Evolutionary conservation across 768 basidiomycete genomes (phyloP), one percentile per base, ranked within the genome.

Genomic region (Rhodotorula sphaerocarpa): DNA sequence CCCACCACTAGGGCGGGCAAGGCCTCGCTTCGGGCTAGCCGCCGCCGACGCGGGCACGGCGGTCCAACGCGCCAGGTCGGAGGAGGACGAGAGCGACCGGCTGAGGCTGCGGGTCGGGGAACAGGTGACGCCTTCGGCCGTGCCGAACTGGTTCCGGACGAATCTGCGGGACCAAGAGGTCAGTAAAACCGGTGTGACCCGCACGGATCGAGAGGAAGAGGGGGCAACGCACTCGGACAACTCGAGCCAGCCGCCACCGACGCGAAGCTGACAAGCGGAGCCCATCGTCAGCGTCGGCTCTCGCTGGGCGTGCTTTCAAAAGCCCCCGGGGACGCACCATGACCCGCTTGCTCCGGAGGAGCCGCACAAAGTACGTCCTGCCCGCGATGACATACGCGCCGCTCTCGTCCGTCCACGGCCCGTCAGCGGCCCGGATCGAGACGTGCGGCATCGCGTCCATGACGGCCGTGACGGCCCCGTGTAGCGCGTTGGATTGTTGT

Each of bases 181-280:
- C n/a, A 21, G 6, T 16, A 51, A 3, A 65, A 66, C 20, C 66
- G 27, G n/a, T 9, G 6, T 3, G 3, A 9, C 1, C 3, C 3
- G 21, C 11, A 55, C 28, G 7, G 20, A 25, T 16, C 11, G 7
- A 11, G 4, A 3, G 36, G 18, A 6, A 3, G 43, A 39, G 44
- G 21, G 34, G 12, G 16, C 16, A 50, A 30, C 46, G 43, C 74
- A 92, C 90, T 84, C 90, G 25, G 88, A 89, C 55, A 96, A 76
- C 74, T 93, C 90, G 58, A 83, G 78, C 91, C 91, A 96, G 23
- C 92, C 92, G 41, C 92, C 92, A 31, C 91, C 91, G 20, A 95
- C 89, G 62, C 91, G 46, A 12, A 50, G 36, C 48, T 58, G 48
- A 0, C 3, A 10, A 21, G 5, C 12, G 25, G 1, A 28, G 18